Evolutionary conservation across 139 green algal species (phyloP).

Genomic region (Micromonas commoda): DNA sequence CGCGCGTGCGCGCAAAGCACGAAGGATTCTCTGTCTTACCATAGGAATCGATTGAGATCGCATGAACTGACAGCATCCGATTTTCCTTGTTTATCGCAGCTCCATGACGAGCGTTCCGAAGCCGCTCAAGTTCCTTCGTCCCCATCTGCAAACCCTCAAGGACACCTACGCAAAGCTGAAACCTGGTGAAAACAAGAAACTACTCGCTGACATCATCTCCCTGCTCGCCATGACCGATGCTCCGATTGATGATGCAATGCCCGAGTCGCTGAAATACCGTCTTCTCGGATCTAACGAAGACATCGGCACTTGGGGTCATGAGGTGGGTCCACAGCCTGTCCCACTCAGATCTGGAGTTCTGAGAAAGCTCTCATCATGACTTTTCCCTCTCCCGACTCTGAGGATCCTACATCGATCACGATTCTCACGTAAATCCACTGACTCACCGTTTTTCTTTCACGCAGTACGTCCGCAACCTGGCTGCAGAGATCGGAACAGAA

Average conservation of each 20-base stretch:
- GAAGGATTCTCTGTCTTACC: too few relatives aligned
- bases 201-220: constrained; percentile 90
- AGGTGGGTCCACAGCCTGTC: constrained; percentile 41
- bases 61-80: too few relatives aligned
- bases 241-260: constrained; percentile 48
- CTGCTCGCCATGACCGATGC: constrained; percentile 86
- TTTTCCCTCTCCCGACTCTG: not conserved
- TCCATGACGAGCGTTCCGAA: constrained; percentile 98
- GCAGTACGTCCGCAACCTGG: constrained; percentile 63
- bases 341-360: not conserved
- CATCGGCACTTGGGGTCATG: constrained; percentile 83
- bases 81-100: too few relatives aligned
- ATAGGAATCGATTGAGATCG: too few relatives aligned
- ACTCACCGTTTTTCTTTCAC: not conserved
- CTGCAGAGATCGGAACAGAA: constrained; percentile 78
- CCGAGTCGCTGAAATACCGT: constrained; percentile 78
- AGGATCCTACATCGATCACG: too few relatives aligned
- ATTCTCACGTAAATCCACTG: not conserved
- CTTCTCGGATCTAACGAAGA: constrained; percentile 50
- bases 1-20: too few relatives aligned
- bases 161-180: constrained; percentile 52
- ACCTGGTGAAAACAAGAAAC: constrained; percentile 37
- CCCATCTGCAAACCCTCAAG: constrained; percentile 76
- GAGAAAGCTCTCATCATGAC: too few relatives aligned
- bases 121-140: constrained; percentile 94